phyloP scores from a whole-genome alignment of 306 rosid genomes.

The Vigna unguiculata region DNA sequence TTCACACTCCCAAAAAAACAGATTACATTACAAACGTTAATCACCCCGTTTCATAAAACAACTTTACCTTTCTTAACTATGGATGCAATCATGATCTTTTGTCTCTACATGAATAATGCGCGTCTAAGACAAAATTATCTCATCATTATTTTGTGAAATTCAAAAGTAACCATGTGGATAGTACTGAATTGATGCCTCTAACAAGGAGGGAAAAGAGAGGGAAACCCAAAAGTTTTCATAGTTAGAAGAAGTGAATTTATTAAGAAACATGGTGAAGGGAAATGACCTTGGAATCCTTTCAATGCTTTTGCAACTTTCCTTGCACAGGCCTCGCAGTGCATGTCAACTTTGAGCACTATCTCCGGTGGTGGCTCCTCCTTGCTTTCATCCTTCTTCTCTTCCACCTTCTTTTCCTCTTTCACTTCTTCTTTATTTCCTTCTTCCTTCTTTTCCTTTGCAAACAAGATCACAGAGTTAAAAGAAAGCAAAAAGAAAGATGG shows the following conservation, averaged over 20 bases:
- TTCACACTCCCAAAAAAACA: neutral
- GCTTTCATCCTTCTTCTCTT: conserved; percentile 12
- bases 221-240: too few species aligned
- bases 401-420: conserved; percentile 48
- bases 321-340: conserved; percentile 94
- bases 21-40: neutral
- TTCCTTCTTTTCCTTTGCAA: conserved; percentile 48
- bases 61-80: neutral
- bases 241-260: too few species aligned
- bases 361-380: conserved; percentile 53
- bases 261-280: too few species aligned
- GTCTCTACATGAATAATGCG: conserved; percentile 26
- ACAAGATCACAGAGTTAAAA: neutral
- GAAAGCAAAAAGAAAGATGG: neutral
- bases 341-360: conserved; percentile 82
- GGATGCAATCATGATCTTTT: conserved; percentile 20
- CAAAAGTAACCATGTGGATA: conserved; percentile 4
- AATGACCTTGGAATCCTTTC: conserved; percentile 80
- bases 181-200: neutral
- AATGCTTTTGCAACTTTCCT: conserved; percentile 81
- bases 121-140: neutral
- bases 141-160: conserved; percentile 23
- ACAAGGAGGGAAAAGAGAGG: neutral
- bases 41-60: neutral
- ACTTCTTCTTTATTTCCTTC: conserved; percentile 42